Base-by-base conservation (phyloP, 768 basidiomycete genomes). In the Tephrocybe sp. region DNA sequence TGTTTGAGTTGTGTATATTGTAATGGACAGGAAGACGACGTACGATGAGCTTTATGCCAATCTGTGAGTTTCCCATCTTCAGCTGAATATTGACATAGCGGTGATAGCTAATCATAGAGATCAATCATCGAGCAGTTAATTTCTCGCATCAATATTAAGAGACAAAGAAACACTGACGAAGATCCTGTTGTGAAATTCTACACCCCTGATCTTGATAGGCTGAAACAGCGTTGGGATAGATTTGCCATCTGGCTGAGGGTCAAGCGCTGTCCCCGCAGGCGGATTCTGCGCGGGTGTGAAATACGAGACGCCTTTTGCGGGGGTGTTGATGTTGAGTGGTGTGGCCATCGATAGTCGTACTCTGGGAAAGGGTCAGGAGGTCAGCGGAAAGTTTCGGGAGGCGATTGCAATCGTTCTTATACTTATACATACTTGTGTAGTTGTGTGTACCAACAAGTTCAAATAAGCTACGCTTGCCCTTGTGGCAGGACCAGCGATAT, bases 41-140 rank as follows among this genome's bases (percentile, higher is more conserved):
- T 79, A 66, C 88, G 73, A 60, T 84, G 83, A 2, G 79, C 79
- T 51, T 73, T 59, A 53, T 84, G 82, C 82, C 83, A 85, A 18
- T 75, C 61, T 0, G 76, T 77, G 8, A 76, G 36, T 56, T 59
- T 66, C 24, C 82, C 83, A 66, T 82, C 64, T 24, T 79, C 63
- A 0, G 79, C 69, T 22, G 79, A 83, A 62, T 83, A 84, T 61
- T 84, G 82, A 60, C 81, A 79, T 25, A 84, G 60, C 0, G 83
- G 82, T 10, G 82, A 76, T 30, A 83, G 49, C 75, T 76, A 45
- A 29, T 11, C 6, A 29, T 16, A 16, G 5, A 34, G 16, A 34
- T 34, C 13, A 16, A 5, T 34, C n/a, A n/a, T n/a, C n/a, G n/a
- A n/a, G n/a, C n/a, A n/a, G n/a, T n/a, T n/a, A n/a, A n/a, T n/a